Percentiles rank a stretch among this genome's conserved stretches.
phyloP scores from a whole-genome alignment of 1,284 basidiomycete genomes.

The Malassezia japonica region DNA sequence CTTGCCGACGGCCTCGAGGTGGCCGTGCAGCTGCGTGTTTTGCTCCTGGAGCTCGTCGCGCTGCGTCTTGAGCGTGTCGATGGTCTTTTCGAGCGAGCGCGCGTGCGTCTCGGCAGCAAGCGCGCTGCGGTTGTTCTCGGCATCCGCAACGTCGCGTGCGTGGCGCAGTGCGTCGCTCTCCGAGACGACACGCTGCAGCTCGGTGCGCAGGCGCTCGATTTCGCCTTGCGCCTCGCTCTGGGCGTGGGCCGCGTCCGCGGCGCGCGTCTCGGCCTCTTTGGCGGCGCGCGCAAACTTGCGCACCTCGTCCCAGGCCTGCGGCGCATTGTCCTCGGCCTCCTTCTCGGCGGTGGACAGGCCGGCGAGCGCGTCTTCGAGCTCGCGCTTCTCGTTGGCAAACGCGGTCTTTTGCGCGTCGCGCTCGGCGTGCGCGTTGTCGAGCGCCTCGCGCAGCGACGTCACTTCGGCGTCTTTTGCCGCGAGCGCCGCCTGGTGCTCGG shows the following conservation, averaged over 20 bases:
- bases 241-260: constrained; percentile 63
- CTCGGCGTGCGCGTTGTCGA: constrained; percentile 52
- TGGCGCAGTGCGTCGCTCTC: constrained; percentile 24
- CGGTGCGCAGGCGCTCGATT: constrained; percentile 54
- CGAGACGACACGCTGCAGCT: constrained; percentile 23
- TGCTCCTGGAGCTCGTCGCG: constrained; percentile 67
- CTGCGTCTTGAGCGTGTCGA: constrained; percentile 61
- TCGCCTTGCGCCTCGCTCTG: constrained; percentile 57
- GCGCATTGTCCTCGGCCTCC: constrained; percentile 55
- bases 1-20: constrained; percentile 72
- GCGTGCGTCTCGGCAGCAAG: constrained; percentile 72
- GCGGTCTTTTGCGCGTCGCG: constrained; percentile 54
- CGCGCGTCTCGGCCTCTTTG: constrained; percentile 71
- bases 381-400: constrained; percentile 58
- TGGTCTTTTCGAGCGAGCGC: constrained; percentile 65
- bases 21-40: constrained; percentile 68
- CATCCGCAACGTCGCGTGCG: constrained; percentile 57
- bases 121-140: constrained; percentile 64
- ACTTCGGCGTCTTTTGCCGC: constrained; percentile 56
- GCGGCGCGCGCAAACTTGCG: constrained; percentile 58
- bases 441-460: constrained; percentile 54
- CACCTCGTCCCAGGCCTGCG: constrained; percentile 44
- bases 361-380: constrained; percentile 41
- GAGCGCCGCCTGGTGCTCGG: constrained; percentile 53
- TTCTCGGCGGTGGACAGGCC: constrained; percentile 37